phyloP scores from a whole-genome alignment of 305 asterid species.

The Solanum hybrid region DNA sequence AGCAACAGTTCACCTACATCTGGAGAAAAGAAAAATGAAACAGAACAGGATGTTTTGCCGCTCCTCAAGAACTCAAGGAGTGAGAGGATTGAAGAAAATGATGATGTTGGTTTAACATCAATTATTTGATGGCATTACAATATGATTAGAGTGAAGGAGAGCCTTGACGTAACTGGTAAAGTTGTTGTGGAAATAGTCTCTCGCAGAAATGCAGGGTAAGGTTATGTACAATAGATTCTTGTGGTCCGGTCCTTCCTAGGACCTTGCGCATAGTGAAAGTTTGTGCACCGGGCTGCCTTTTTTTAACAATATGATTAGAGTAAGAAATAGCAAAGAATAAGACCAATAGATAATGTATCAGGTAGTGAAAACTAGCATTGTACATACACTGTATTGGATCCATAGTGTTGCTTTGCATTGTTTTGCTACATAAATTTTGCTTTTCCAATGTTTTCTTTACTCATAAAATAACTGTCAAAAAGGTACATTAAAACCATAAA shows the following conservation, averaged over 20 bases:
- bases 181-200: neutral
- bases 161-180: neutral
- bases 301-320: neutral
- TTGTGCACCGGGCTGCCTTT: neutral
- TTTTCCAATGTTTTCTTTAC: neutral
- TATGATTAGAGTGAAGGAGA: neutral
- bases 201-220: neutral
- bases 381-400: neutral
- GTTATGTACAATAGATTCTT: neutral
- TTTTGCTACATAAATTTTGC: neutral
- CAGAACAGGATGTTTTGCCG: constrained; percentile 48
- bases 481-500: neutral
- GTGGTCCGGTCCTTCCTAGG: neutral
- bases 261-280: neutral
- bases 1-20: constrained; percentile 7
- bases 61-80: constrained; percentile 45
- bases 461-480: neutral
- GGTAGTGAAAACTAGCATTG: neutral
- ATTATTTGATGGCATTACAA: constrained; percentile 3
- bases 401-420: neutral
- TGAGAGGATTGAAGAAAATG: constrained; percentile 10
- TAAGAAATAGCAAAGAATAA: neutral
- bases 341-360: neutral
- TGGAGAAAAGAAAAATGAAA: constrained; percentile 16
- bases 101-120: constrained; percentile 14